Conservation (phyloP, 371 early-diverging fungal species). For the Rhizopus delemar region DNA sequence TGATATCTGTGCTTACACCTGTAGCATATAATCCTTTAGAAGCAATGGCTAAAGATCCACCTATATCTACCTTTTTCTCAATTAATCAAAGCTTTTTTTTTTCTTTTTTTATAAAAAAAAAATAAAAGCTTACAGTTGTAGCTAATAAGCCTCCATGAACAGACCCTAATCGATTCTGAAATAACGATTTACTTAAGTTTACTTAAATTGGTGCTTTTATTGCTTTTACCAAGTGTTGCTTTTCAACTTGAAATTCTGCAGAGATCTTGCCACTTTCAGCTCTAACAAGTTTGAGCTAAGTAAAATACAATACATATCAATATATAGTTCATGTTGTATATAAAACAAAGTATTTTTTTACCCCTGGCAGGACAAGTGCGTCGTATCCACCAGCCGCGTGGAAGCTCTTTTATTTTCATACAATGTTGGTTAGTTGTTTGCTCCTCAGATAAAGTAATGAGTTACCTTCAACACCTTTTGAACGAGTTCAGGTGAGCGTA, state of each 20-base stretch:
- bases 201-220: background rate
- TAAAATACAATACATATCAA: background rate
- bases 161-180: conserved; percentile 60
- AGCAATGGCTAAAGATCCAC: conserved; percentile 64
- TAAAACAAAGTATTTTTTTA: conserved; percentile 17
- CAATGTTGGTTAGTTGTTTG: background rate
- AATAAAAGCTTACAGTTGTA: conserved; percentile 45
- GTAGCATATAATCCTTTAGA: conserved; percentile 62
- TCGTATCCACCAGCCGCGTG: conserved; percentile 45
- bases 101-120: background rate
- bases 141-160: conserved; percentile 66
- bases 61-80: conserved; percentile 44
- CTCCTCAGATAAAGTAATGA: background rate
- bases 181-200: background rate
- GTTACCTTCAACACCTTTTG: conserved; percentile 26
- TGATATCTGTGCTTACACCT: conserved; percentile 67
- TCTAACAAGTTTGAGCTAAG: conserved; percentile 47
- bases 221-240: conserved; percentile 51
- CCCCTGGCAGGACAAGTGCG: conserved; percentile 46
- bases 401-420: conserved; percentile 31
- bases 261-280: conserved; percentile 45
- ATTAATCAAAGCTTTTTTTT: background rate
- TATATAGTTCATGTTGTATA: background rate
- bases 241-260: conserved; percentile 56
- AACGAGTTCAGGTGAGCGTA: conserved; percentile 18